A percentile compares a stretch with the other conserved stretches of the same genome.
Conservation (phyloP, 75 land plant species). For the Pinus tabuliformis region DNA sequence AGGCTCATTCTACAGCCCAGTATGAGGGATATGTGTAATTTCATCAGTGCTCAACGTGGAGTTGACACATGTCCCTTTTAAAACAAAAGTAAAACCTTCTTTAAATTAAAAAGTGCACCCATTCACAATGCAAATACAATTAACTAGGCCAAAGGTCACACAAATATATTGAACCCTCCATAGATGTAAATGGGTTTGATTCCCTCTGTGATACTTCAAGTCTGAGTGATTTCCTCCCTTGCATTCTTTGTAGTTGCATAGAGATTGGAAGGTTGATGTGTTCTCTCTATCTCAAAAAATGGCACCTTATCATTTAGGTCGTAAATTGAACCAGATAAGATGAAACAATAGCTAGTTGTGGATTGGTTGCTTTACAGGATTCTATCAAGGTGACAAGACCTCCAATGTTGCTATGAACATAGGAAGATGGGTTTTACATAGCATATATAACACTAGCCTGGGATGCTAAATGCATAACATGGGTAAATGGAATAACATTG, state of each 20-base stretch:
- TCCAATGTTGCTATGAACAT: slow-evolving; percentile 31
- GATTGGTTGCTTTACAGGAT: slow-evolving; percentile 20
- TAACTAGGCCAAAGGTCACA: too few species aligned
- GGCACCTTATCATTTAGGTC: slow-evolving; percentile 29
- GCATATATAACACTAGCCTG: slow-evolving; percentile 47
- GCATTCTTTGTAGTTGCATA: slow-evolving; percentile 45
- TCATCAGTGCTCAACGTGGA: too few species aligned
- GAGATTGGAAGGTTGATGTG: slow-evolving; percentile 34
- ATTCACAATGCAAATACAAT: too few species aligned
- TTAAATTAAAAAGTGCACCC: too few species aligned
- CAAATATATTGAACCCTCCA: too few species aligned
- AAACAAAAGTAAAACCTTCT: too few species aligned
- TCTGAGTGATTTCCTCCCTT: slow-evolving; percentile 44
- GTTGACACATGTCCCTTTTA: too few species aligned
- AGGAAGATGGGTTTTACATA: slow-evolving; percentile 22
- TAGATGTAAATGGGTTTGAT: too few species aligned
- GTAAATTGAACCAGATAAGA: slow-evolving; percentile 28
- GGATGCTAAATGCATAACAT: slow-evolving; percentile 50
- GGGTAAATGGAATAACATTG: slow-evolving; percentile 35
- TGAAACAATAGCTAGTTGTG: slow-evolving; percentile 28
- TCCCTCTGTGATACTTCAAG: too few species aligned
- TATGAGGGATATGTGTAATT: too few species aligned
- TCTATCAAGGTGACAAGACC: slow-evolving; percentile 31
- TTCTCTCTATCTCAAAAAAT: slow-evolving; percentile 36
- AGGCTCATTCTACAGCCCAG: too few species aligned